Conservation (phyloP, 2,329 filamentous ascomycete genomes). For the Lachnellula suecica region DNA sequence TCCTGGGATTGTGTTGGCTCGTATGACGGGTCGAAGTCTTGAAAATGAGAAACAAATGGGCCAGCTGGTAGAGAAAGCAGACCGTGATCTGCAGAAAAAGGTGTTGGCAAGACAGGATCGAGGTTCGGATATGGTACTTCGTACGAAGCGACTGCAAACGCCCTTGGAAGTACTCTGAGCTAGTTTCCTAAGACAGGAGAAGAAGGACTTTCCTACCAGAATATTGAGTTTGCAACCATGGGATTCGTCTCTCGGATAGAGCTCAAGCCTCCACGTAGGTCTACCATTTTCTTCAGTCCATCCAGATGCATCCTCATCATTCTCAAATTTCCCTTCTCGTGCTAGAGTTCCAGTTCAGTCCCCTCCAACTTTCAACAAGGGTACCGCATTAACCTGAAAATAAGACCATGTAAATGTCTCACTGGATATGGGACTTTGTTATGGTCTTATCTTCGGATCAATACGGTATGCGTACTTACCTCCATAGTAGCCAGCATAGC, state of each 20-base stretch:
- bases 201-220: conserved; percentile 1
- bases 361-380: background rate
- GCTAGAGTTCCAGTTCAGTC: no score
- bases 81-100: conserved; percentile 7
- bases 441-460: no score
- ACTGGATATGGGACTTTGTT: no score
- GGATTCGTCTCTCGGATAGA: conserved; percentile 6
- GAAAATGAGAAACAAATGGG: conserved; percentile 7
- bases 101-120: conserved; percentile 6
- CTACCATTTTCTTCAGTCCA: conserved; percentile 15
- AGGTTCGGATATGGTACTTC: conserved; percentile 11
- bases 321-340: conserved; percentile 11
- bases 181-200: background rate
- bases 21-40: conserved; percentile 4
- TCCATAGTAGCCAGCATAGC: conserved; percentile 16
- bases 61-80: background rate
- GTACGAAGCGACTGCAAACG: conserved; percentile 11
- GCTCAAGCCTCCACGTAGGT: conserved; percentile 10
- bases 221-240: conserved; percentile 11
- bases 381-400: no score
- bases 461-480: conserved; percentile 5
- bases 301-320: conserved; percentile 13
- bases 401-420: no score
- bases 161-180: conserved; percentile 2
- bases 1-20: background rate